These are phyloP conservation scores for Puccinia polysora DNA, from an alignment of 1,284 basidiomycete genomes.

Conservation along the genomic window DNA sequence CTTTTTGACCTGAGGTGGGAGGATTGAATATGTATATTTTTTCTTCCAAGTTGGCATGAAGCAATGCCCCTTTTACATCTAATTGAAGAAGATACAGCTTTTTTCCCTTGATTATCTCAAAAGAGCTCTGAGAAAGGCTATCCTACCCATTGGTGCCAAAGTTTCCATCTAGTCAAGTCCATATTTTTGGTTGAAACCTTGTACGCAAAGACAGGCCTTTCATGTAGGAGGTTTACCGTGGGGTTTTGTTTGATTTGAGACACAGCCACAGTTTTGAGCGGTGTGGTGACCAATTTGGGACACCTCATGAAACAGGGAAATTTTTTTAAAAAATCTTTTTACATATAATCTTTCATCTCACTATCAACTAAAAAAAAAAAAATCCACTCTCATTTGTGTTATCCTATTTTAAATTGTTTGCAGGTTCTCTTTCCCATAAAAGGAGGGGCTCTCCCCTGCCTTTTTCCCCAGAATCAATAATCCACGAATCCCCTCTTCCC, in stretches of 20 bases:
- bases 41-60: not conserved
- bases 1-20: not conserved
- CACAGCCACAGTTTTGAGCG: not conserved
- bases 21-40: not conserved
- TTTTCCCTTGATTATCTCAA: not conserved
- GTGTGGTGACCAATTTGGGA: too few relatives aligned
- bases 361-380: too few relatives aligned
- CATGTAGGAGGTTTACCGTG: too few relatives aligned
- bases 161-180: not conserved
- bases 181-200: not conserved
- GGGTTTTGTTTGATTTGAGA: not conserved
- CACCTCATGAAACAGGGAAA: too few relatives aligned
- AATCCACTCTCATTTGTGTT: too few relatives aligned
- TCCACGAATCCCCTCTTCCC: too few relatives aligned
- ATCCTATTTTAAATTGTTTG: too few relatives aligned
- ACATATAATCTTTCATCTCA: too few relatives aligned
- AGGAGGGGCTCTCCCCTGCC: too few relatives aligned
- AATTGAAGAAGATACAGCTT: not conserved
- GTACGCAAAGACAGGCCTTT: not conserved
- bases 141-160: not conserved
- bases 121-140: not conserved
- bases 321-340: too few relatives aligned
- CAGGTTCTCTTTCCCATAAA: too few relatives aligned
- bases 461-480: too few relatives aligned
- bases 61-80: not conserved